phyloP scores from a whole-genome alignment of 2,329 filamentous ascomycete species.

The Nannizziopsis arthrosporioides region DNA sequence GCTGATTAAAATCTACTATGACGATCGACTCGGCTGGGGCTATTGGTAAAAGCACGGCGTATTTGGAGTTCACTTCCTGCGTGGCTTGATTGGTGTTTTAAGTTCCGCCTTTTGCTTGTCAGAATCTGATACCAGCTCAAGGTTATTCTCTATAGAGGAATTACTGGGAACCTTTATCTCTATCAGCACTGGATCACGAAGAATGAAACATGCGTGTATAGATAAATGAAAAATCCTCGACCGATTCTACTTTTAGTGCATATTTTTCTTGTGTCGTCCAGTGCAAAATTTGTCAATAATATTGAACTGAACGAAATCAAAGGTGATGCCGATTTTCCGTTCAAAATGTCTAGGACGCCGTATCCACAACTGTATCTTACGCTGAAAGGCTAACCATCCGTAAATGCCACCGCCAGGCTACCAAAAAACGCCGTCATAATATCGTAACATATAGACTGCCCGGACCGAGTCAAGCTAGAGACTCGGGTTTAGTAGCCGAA shows the following conservation, averaged over 20 bases:
- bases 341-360: background rate
- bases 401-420: background rate
- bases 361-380: background rate
- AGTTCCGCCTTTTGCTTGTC: background rate
- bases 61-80: slow-evolving; percentile 14
- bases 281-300: background rate
- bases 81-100: background rate
- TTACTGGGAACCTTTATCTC: background rate
- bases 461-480: background rate
- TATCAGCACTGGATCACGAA: slow-evolving; percentile 5
- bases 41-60: slow-evolving; percentile 17
- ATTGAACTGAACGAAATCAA: background rate
- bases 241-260: background rate
- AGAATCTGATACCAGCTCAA: background rate
- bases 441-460: background rate
- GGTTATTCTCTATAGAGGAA: background rate
- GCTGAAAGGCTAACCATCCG: background rate
- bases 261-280: background rate
- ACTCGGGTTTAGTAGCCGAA: background rate
- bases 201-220: slow-evolving; percentile 7
- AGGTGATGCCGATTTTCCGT: background rate
- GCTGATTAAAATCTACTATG: slow-evolving; percentile 1
- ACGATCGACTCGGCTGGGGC: slow-evolving; percentile 12
- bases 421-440: slow-evolving; percentile 3
- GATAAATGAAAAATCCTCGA: slow-evolving; percentile 4